Evolutionary conservation across 257 asterid genomes (phyloP).

Genomic region (Solanum gracilifrons): DNA sequence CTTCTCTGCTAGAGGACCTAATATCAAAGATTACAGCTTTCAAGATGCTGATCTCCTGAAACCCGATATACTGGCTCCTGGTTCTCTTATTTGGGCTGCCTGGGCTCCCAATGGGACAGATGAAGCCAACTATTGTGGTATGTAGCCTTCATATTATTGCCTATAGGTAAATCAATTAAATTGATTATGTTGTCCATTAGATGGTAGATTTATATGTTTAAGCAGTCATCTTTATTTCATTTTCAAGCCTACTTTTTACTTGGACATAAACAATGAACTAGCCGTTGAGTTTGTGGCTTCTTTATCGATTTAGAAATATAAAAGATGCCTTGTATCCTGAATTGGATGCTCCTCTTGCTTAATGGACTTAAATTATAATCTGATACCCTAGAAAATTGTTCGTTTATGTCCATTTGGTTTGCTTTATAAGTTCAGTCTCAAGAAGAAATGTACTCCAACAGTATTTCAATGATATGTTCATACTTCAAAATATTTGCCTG

Average conservation of each 20-base stretch:
- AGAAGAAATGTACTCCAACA: background rate
- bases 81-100: conserved; percentile 98
- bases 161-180: background rate
- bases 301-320: background rate
- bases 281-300: background rate
- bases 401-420: background rate
- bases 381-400: background rate
- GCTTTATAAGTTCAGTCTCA: background rate
- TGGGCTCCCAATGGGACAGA: conserved; percentile 98
- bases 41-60: conserved; percentile 91
- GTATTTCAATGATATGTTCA: background rate
- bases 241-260: background rate
- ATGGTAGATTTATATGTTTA: background rate
- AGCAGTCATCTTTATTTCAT: background rate
- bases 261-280: background rate
- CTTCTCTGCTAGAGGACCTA: conserved; percentile 97
- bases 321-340: background rate
- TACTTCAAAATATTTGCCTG: background rate
- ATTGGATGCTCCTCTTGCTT: background rate
- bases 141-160: background rate
- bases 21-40: conserved; percentile 86
- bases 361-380: background rate
- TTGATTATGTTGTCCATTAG: background rate
- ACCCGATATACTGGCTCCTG: conserved; percentile 98
- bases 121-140: conserved; percentile 78